Evolutionary conservation across 208 protist genomes (phyloP), one percentile per base, ranked within the genome.

Genomic region (Histomonas meleagridis): DNA sequence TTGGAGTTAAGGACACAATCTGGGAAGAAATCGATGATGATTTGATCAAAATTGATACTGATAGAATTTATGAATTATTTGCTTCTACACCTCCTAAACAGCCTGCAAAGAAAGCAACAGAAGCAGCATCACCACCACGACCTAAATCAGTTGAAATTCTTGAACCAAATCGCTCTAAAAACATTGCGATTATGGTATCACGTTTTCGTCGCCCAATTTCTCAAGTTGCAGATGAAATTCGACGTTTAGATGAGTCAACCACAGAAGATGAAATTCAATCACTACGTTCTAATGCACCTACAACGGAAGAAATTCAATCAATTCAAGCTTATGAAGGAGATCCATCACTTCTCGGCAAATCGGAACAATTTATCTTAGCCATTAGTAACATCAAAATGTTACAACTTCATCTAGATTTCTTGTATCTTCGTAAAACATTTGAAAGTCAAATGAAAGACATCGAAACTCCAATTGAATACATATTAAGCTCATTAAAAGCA

Each of bases 141-240:
- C 70, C 70, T 2, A 81, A 81, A 23, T n/a, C 51, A 18, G 70
- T 81, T 23, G 70, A 81, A 81, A 81, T 81, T 43, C 32, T 81
- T 23, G 70, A 81, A 18, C n/a, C 26, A 51, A 32, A 81, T 9
- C 1, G 70, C 1, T 4, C 70, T 12, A 81, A 81, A 43, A 51
- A 35, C 48, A 81, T 81, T 23, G 48, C 70, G 12, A 81, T 81
- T 43, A 81, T 81, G 70, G n/a, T 81, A 10, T 7, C n/a, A 7
- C 2, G 70, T n/a, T 46, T 81, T 23, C 10, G 70, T 3, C 12
- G 40, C 9, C 70, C 70, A 81, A 21, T 38, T 23, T 23, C 9
- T 12, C 40, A 81, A 51, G 18, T 81, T 28, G 70, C 70, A 10
- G 18, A 81, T 5, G 5, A 46, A 23, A 81, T 81, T 23, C 9